Base-by-base conservation (phyloP, 1,284 basidiomycete species). In the Marasmius oreades region DNA sequence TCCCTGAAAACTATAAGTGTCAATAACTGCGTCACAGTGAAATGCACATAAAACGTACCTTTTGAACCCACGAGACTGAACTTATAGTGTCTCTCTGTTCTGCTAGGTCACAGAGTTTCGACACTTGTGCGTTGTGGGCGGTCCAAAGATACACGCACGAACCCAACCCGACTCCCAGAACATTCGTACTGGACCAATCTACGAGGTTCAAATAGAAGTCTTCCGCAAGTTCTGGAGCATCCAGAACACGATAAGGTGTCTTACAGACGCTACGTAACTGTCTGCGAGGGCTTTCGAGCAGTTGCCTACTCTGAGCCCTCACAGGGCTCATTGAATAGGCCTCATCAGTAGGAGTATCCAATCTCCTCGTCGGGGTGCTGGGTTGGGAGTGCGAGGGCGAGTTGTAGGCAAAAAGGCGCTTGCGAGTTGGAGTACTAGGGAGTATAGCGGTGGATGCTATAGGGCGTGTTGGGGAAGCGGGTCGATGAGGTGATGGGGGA, bases 171-270 rank as follows among this genome's bases (percentile, higher is more conserved):
- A 99, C 97, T 11, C 92, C 95, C 0, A 99, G 84, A 0, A 98
- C 86, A 68, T 99, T 98, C 7, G 92, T 95, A 53, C 87, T 90
- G 1, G 91, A 94, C 96, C 97, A 99, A 62, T 98, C 96, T 16
- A 99, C 95, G 16, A 99, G 81, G 66, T 99, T 99, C 61, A 99
- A 87, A 67, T 99, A 99, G 72, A 98, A 99, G 69, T 99, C 97
- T 70, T 99, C 96, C 61, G 92, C 91, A 5, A 99, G 84, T 61
- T 98, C 95, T 0, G 96, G 97, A 1, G 97, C 97, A 68, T 99
- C 96, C 22, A 99, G 82, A 0, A 99, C 96, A 62, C 98, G 90
- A 77, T 96, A 99, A 0, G 97, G 97, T 0, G 96, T 97, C 69
- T 96, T 95, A 73, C 90, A 92, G 1, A 98, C 88, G 59, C 81